These are phyloP conservation scores for Ustilago nuda DNA, from an alignment of 1,284 basidiomycete species.

Conservation along the genomic window DNA sequence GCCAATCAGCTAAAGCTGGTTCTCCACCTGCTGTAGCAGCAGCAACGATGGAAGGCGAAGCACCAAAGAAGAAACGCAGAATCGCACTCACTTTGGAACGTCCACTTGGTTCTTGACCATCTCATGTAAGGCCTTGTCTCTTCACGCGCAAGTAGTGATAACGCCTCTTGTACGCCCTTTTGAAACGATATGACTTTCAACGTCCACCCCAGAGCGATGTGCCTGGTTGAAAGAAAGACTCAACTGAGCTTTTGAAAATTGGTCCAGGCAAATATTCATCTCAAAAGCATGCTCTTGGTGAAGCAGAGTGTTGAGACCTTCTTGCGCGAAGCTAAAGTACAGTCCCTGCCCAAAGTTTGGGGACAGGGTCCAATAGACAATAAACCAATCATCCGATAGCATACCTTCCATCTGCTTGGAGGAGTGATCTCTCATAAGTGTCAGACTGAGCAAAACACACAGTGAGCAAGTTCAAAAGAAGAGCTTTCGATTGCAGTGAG, in stretches of 20 bases:
- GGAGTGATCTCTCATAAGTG: too few species aligned
- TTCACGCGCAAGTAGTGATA: background rate
- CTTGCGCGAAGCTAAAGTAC: background rate
- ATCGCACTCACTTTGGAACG: conserved; percentile 78
- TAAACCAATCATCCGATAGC: too few species aligned
- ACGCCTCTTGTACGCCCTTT: background rate
- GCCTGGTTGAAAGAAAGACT: too few species aligned
- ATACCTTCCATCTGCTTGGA: too few species aligned
- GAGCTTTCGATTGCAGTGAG: too few species aligned
- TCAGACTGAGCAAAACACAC: too few species aligned
- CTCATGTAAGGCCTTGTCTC: background rate
- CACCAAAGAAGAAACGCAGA: conserved; percentile 88
- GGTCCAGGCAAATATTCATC: too few species aligned
- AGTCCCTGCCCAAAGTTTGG: background rate
- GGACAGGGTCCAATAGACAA: too few species aligned
- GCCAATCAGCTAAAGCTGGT: conserved; percentile 15
- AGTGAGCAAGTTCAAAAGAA: too few species aligned
- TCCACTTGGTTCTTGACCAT: conserved; percentile 46
- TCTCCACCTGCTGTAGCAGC: conserved; percentile 59
- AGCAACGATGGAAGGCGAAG: conserved; percentile 70
- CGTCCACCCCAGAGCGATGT: background rate
- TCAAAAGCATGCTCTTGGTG: too few species aligned
- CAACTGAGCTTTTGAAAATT: too few species aligned
- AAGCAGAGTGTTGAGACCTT: background rate
- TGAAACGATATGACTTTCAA: background rate